Evolutionary conservation across 2,329 filamentous ascomycete species (phyloP).

Genomic region (Corynespora cassiicola): DNA sequence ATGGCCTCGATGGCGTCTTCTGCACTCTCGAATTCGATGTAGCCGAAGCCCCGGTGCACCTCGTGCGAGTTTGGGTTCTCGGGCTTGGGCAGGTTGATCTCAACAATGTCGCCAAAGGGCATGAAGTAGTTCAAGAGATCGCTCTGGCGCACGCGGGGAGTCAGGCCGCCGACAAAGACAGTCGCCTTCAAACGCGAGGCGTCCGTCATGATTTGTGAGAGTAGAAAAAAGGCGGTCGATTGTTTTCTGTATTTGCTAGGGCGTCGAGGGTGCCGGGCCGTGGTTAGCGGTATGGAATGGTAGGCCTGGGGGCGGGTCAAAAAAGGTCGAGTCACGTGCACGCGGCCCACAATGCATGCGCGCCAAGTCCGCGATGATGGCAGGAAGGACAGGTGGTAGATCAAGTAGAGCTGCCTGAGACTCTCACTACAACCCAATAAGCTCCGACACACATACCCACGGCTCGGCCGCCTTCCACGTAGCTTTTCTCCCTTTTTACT

Average conservation of each 20-base stretch:
- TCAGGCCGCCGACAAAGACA: slow-evolving; percentile 88
- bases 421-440: slow-evolving; percentile 12
- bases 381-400: slow-evolving; percentile 45
- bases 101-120: slow-evolving; percentile 93
- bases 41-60: slow-evolving; percentile 89
- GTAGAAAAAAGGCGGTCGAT: too few relatives aligned
- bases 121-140: slow-evolving; percentile 91
- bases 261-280: not conserved
- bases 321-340: slow-evolving; percentile 20
- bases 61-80: slow-evolving; percentile 81
- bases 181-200: slow-evolving; percentile 85
- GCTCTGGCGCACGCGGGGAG: slow-evolving; percentile 75
- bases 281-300: not conserved
- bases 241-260: not conserved
- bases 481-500: slow-evolving; percentile 15
- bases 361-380: slow-evolving; percentile 27
- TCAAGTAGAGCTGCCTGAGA: slow-evolving; percentile 36
- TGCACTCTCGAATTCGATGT: slow-evolving; percentile 89
- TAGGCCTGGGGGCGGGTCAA: too few relatives aligned
- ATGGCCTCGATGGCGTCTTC: slow-evolving; percentile 93
- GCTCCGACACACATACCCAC: slow-evolving; percentile 26
- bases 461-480: slow-evolving; percentile 24
- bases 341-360: slow-evolving; percentile 9
- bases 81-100: slow-evolving; percentile 88
- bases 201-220: slow-evolving; percentile 72